Conservation (phyloP, 2,329 filamentous ascomycete species). For the Botrytis paeoniae region DNA sequence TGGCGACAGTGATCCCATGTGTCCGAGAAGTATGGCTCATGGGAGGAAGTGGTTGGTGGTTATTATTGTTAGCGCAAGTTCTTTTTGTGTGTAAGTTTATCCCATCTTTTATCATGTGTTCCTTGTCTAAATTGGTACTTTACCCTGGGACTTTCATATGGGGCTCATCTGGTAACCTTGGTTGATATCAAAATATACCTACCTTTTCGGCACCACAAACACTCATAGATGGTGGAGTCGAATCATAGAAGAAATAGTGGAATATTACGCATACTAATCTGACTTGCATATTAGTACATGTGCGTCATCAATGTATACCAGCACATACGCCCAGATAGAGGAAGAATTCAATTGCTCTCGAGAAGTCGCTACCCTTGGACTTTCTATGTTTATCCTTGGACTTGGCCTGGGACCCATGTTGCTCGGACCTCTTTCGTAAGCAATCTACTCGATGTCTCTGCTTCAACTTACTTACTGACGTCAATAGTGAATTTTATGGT, state of each 20-base stretch:
- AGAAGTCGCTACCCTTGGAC: conserved; percentile 72
- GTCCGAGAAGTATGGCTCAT: conserved; percentile 66
- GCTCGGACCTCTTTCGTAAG: conserved; percentile 51
- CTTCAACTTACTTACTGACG: conserved; percentile 15
- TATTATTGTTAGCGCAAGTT: conserved; percentile 67
- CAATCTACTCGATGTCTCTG: conserved; percentile 26
- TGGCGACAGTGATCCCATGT: conserved; percentile 66
- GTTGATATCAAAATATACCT: neutral
- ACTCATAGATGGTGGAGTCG: neutral
- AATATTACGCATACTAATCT: neutral
- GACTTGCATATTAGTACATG: conserved; percentile 58
- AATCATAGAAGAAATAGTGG: neutral
- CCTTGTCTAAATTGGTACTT: too few relatives aligned
- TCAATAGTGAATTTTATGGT: conserved; percentile 65
- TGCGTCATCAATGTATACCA: conserved; percentile 84
- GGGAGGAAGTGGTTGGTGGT: conserved; percentile 78
- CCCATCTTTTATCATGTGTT: conserved; percentile 18
- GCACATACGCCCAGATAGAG: conserved; percentile 74
- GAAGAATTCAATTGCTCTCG: conserved; percentile 69
- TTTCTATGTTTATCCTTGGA: conserved; percentile 81
- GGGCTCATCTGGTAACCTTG: neutral
- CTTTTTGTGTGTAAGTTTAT: conserved; percentile 74
- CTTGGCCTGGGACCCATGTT: conserved; percentile 57
- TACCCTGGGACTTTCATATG: neutral
- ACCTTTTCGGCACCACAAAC: neutral